Conservation (phyloP, 2,329 filamentous ascomycete species). For the Diplodia sapinea region DNA sequence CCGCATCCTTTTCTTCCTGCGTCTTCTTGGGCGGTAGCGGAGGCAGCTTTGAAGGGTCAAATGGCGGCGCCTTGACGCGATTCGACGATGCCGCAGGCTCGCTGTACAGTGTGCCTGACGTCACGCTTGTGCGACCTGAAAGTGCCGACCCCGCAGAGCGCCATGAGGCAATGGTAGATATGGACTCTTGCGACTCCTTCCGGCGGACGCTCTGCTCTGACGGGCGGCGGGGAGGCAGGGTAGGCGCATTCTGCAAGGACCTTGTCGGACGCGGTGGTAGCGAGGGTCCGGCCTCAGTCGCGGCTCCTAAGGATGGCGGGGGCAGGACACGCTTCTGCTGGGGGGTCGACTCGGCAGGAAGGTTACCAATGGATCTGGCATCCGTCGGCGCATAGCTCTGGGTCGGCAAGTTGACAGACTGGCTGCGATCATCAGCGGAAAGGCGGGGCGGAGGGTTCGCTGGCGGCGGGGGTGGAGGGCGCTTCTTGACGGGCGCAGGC, state of each 20-base stretch:
- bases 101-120: slow-evolving; percentile 42
- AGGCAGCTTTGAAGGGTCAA: slow-evolving; percentile 61
- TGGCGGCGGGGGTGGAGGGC: slow-evolving; percentile 47
- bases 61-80: slow-evolving; percentile 61
- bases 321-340: slow-evolving; percentile 30
- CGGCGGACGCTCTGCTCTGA: slow-evolving; percentile 47
- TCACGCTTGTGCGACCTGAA: slow-evolving; percentile 53
- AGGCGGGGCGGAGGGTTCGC: slow-evolving; percentile 46
- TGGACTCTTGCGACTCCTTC: slow-evolving; percentile 54
- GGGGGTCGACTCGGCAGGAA: slow-evolving; percentile 41
- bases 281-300: slow-evolving; percentile 48
- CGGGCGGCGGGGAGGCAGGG: slow-evolving; percentile 52
- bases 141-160: slow-evolving; percentile 57
- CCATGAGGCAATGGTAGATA: slow-evolving; percentile 57
- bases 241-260: slow-evolving; percentile 45
- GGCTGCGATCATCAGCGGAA: slow-evolving; percentile 41
- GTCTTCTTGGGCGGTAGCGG: slow-evolving; percentile 59
- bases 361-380: slow-evolving; percentile 46
- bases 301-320: slow-evolving; percentile 28
- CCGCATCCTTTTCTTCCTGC: slow-evolving; percentile 49
- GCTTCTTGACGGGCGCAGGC: slow-evolving; percentile 44
- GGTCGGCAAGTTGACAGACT: slow-evolving; percentile 51
- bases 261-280: slow-evolving; percentile 55
- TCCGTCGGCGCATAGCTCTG: slow-evolving; percentile 45
- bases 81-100: slow-evolving; percentile 42